Evolutionary conservation across 2,329 filamentous ascomycete genomes (phyloP).

Genomic region (Metarhizium anisopliae): DNA sequence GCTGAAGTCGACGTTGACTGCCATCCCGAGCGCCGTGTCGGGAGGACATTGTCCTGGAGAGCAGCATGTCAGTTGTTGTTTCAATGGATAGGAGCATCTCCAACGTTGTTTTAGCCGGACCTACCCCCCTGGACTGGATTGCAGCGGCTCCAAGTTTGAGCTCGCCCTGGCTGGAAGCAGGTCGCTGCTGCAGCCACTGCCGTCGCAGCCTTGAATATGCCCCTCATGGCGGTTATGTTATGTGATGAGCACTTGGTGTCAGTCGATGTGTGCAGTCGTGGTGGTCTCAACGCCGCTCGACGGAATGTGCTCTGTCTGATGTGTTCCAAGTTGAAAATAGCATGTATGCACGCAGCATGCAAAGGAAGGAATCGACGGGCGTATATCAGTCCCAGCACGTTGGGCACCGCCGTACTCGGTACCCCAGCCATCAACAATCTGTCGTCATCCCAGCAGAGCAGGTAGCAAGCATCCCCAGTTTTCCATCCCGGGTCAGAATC

Average conservation of each 20-base stretch:
- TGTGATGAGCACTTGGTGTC: not conserved
- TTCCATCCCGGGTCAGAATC: not conserved
- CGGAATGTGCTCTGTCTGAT: no score
- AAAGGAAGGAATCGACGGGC: not conserved
- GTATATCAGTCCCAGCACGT: not conserved
- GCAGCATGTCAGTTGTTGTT: not conserved
- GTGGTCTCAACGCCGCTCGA: no score
- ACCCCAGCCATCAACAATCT: not conserved
- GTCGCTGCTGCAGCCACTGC: not conserved
- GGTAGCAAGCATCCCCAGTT: not conserved
- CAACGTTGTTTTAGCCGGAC: conserved; percentile 3
- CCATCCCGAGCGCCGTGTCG: conserved; percentile 72
- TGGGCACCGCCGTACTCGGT: not conserved
- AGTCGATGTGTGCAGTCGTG: not conserved
- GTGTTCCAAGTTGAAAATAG: no score
- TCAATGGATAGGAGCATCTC: no score
- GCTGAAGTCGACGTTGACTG: conserved; percentile 78
- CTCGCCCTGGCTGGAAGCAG: conserved; percentile 15
- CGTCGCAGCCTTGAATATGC: not conserved
- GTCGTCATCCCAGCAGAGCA: not conserved
- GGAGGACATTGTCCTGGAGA: conserved; percentile 53
- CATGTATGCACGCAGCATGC: not conserved
- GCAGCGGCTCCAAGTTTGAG: conserved; percentile 32
- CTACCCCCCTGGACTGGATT: conserved; percentile 29
- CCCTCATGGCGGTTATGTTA: not conserved